Percentiles rank a stretch among this genome's conserved stretches.
Conservation (phyloP, 2,329 filamentous ascomycete genomes). For the Aspergillus pseudoterreus region DNA sequence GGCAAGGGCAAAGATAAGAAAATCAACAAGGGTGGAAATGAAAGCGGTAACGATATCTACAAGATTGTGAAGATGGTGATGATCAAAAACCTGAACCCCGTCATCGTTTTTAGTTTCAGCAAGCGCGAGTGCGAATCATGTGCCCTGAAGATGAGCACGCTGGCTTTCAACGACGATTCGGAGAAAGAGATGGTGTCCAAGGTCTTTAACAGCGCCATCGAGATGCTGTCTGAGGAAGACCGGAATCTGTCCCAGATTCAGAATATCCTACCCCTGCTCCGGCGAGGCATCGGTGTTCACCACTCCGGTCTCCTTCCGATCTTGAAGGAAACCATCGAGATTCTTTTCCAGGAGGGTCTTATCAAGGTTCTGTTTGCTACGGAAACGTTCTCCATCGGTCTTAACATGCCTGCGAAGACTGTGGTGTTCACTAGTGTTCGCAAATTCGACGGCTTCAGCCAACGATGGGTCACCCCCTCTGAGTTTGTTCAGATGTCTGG, state of each 20-base stretch:
- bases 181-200: slow-evolving; percentile 93
- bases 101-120: slow-evolving; percentile 99
- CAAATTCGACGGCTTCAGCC: slow-evolving; percentile 83
- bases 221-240: slow-evolving; percentile 88
- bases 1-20: slow-evolving; percentile 91
- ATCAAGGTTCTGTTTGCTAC: slow-evolving; percentile 98
- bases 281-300: slow-evolving; percentile 93
- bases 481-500: slow-evolving; percentile 99
- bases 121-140: slow-evolving; percentile 93
- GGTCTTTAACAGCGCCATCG: slow-evolving; percentile 90
- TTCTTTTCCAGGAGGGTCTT: slow-evolving; percentile 94
- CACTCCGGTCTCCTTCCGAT: slow-evolving; percentile 94
- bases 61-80: slow-evolving; percentile 99
- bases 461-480: slow-evolving; percentile 83
- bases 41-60: slow-evolving; percentile 77
- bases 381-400: slow-evolving; percentile 95
- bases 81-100: slow-evolving; percentile 93
- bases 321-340: slow-evolving; percentile 97
- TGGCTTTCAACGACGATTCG: slow-evolving; percentile 93
- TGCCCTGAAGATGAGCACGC: slow-evolving; percentile 77
- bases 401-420: slow-evolving; percentile 99
- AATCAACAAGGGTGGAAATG: slow-evolving; percentile 76
- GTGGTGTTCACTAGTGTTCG: slow-evolving; percentile 97
- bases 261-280: slow-evolving; percentile 81
- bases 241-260: slow-evolving; percentile 83